A percentile compares a stretch with the other conserved stretches of the same genome.
phyloP scores from a whole-genome alignment of 2,329 filamentous ascomycete species.

The Pseudopithomyces chartarum region DNA sequence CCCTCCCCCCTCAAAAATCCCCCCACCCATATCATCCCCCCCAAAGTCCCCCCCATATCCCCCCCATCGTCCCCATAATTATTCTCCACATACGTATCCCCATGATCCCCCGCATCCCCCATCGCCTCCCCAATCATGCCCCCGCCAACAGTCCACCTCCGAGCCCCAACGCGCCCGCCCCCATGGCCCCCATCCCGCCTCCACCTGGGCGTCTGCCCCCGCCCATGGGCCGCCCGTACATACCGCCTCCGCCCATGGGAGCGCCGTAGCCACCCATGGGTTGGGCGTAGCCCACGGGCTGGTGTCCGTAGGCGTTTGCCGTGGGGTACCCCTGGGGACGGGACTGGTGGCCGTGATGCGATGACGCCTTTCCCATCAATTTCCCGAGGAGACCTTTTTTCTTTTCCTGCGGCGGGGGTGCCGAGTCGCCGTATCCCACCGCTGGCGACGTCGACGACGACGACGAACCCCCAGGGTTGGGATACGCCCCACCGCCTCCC shows the following conservation, averaged over 20 bases:
- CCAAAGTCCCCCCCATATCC: slow-evolving; percentile 28
- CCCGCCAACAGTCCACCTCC: slow-evolving; percentile 84
- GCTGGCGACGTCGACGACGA: too few species aligned
- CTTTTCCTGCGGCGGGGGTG: slow-evolving; percentile 27
- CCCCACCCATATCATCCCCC: slow-evolving; percentile 35
- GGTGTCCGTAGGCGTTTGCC: slow-evolving; percentile 13
- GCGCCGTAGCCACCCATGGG: too few species aligned
- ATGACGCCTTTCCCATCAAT: slow-evolving; percentile 53
- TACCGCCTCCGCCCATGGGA: slow-evolving; percentile 23
- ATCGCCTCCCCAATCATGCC: slow-evolving; percentile 23
- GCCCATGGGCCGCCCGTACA: slow-evolving; percentile 44
- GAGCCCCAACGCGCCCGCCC: slow-evolving; percentile 76
- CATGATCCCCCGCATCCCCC: slow-evolving; percentile 32
- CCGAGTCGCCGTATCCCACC: slow-evolving; percentile 10
- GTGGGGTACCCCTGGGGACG: slow-evolving; percentile 29
- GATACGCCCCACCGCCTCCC: background rate
- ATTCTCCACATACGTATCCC: slow-evolving; percentile 12
- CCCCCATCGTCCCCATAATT: slow-evolving; percentile 25
- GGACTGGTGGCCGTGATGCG: slow-evolving; percentile 35
- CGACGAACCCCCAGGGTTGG: slow-evolving; percentile 28
- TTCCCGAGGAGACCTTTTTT: slow-evolving; percentile 58
- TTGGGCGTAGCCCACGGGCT: slow-evolving; percentile 19
- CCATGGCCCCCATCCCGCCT: slow-evolving; percentile 67
- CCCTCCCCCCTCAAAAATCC: slow-evolving; percentile 18
- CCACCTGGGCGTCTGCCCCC: slow-evolving; percentile 44